phyloP scores from a whole-genome alignment of 2,329 filamentous ascomycete species.

The Trichoderma simmonsii region DNA sequence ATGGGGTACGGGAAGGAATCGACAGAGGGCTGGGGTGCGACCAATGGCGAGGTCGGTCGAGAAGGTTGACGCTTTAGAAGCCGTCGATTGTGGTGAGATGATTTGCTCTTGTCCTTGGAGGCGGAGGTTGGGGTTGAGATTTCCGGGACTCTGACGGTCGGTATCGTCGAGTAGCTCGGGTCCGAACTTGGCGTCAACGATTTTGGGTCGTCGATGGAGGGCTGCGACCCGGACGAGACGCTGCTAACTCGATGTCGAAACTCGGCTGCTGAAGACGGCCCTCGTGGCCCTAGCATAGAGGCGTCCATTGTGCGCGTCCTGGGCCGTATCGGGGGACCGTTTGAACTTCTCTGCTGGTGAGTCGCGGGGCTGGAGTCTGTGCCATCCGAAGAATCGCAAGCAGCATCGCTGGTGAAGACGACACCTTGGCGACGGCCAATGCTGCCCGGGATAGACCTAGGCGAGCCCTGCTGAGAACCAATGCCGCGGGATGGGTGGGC shows the following conservation, averaged over 20 bases:
- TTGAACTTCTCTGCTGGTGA: conserved; percentile 34
- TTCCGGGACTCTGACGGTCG: conserved; percentile 36
- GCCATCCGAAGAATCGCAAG: conserved; percentile 50
- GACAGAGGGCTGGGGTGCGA: conserved; percentile 53
- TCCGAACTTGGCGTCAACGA: conserved; percentile 41
- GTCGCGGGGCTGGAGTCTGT: conserved; percentile 26
- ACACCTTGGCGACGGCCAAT: conserved; percentile 55
- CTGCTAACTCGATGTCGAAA: conserved; percentile 66
- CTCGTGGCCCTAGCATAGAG: conserved; percentile 47
- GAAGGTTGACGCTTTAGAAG: conserved; percentile 55
- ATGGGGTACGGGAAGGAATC: conserved; percentile 60
- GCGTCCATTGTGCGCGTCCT: conserved; percentile 59
- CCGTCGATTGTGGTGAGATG: conserved; percentile 45
- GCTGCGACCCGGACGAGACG: conserved; percentile 58
- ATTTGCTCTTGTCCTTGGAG: conserved; percentile 40
- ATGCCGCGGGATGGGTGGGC: conserved; percentile 26
- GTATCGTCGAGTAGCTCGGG: conserved; percentile 41
- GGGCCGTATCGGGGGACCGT: conserved; percentile 41
- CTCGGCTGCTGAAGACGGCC: conserved; percentile 40
- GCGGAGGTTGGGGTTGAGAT: conserved; percentile 26
- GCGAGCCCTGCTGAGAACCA: conserved; percentile 34
- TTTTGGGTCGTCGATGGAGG: conserved; percentile 47
- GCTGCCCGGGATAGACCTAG: conserved; percentile 31
- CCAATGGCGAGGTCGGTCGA: conserved; percentile 56
- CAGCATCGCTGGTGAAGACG: conserved; percentile 58